These are phyloP conservation scores for Solanum chilense DNA, from an alignment of 257 asterid species.

Conservation along the genomic window DNA sequence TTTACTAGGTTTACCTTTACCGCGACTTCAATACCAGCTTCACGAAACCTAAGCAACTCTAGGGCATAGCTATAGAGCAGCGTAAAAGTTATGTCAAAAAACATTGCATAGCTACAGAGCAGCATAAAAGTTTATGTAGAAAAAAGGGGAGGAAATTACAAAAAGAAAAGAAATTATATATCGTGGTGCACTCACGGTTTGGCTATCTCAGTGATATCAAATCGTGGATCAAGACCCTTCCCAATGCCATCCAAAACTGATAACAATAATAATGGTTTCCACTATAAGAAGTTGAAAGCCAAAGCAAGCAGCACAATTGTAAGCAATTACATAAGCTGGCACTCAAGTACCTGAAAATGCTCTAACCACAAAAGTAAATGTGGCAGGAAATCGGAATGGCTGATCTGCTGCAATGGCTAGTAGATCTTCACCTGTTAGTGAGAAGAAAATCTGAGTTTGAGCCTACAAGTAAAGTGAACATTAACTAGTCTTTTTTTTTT, in stretches of 20 bases:
- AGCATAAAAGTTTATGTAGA: background rate
- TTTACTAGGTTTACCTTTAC: slow-evolving; percentile 38
- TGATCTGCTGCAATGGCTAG: slow-evolving; percentile 93
- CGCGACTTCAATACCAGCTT: slow-evolving; percentile 86
- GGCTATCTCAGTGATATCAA: slow-evolving; percentile 96
- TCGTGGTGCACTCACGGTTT: slow-evolving; percentile 64
- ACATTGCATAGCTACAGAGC: slow-evolving; percentile 47
- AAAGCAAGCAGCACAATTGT: background rate
- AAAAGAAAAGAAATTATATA: background rate
- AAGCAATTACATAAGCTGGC: background rate
- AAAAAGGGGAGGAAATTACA: background rate
- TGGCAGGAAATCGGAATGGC: slow-evolving; percentile 96
- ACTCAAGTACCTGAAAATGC: slow-evolving; percentile 74
- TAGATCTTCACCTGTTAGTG: slow-evolving; percentile 79
- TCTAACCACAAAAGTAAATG: slow-evolving; percentile 96
- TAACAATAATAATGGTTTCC: background rate
- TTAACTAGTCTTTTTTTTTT: background rate
- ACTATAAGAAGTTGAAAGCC: background rate
- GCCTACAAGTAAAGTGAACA: background rate
- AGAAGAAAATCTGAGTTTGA: background rate
- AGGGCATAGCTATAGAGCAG: slow-evolving; percentile 63
- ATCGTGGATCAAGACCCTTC: slow-evolving; percentile 97
- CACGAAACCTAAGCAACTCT: slow-evolving; percentile 87
- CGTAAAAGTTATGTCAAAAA: background rate
- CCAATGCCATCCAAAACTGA: slow-evolving; percentile 98